These are phyloP conservation scores for Cladophialophora carrionii DNA, from an alignment of 2,329 filamentous ascomycete genomes.

Conservation along the genomic window DNA sequence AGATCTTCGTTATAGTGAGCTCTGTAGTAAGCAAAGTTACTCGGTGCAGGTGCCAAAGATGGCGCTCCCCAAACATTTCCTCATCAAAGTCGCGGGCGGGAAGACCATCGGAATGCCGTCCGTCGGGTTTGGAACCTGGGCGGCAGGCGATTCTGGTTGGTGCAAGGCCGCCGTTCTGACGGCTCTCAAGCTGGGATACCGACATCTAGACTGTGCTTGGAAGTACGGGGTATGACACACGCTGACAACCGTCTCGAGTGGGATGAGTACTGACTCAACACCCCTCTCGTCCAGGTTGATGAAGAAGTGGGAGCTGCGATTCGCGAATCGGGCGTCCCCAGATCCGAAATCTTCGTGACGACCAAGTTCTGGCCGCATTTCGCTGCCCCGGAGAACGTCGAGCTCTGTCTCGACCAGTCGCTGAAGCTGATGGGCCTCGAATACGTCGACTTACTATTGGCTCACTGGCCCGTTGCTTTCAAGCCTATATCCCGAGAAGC, in stretches of 20 bases:
- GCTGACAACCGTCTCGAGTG: not conserved
- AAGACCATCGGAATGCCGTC: constrained; percentile 42
- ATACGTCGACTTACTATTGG: constrained; percentile 71
- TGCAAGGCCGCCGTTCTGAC: constrained; percentile 48
- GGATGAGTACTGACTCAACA: not conserved
- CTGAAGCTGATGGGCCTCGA: constrained; percentile 68
- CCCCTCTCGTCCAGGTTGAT: constrained; percentile 52
- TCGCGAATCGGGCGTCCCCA: constrained; percentile 57
- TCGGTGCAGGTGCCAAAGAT: constrained; percentile 26
- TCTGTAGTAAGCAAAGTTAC: not conserved
- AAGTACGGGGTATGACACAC: constrained; percentile 47
- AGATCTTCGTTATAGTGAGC: not conserved
- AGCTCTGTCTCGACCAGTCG: constrained; percentile 61
- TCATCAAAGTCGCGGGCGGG: constrained; percentile 49
- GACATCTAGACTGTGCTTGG: constrained; percentile 61
- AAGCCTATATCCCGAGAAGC: constrained; percentile 23
- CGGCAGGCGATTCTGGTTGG: constrained; percentile 30
- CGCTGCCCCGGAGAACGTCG: constrained; percentile 50
- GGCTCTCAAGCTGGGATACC: constrained; percentile 57
- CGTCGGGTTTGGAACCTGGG: constrained; percentile 37
- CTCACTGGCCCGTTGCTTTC: constrained; percentile 55
- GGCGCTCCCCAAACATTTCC: constrained; percentile 49
- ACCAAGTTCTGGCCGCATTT: constrained; percentile 60
- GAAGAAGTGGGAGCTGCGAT: constrained; percentile 57
- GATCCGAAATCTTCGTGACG: constrained; percentile 56